Evolutionary conservation across 176 grass and related monocot genomes (phyloP).

Genomic region (Phyllostachys edulis): DNA sequence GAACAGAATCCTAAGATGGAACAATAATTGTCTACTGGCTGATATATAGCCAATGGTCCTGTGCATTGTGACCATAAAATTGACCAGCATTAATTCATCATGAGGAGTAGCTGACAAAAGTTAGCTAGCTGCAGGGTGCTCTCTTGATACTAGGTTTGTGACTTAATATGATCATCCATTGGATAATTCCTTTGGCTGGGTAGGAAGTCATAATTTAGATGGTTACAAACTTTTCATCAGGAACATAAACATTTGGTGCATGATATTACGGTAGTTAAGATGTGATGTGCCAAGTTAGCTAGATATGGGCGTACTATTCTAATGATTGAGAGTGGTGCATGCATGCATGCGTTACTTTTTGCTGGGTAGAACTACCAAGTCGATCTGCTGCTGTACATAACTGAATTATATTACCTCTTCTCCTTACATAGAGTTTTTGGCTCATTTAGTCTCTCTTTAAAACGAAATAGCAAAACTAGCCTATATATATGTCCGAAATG

Average conservation of each 20-base stretch:
- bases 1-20: background rate
- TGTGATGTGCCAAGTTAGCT: background rate
- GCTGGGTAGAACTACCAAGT: no score
- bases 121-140: background rate
- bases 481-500: no score
- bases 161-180: background rate
- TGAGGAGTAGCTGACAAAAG: constrained; percentile 10
- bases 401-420: no score
- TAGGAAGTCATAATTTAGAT: background rate
- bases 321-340: background rate
- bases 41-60: background rate
- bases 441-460: no score
- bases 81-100: constrained; percentile 17
- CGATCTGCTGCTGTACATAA: no score
- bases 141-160: background rate
- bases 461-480: no score
- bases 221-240: background rate
- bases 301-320: background rate
- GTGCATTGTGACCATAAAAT: background rate
- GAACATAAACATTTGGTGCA: background rate
- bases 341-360: no score
- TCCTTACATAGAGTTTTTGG: no score
- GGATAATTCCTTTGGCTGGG: background rate
- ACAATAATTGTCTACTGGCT: background rate
- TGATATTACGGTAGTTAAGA: background rate